Conservation (phyloP, 129 eudicot genomes). For the Flaveria linearis region DNA sequence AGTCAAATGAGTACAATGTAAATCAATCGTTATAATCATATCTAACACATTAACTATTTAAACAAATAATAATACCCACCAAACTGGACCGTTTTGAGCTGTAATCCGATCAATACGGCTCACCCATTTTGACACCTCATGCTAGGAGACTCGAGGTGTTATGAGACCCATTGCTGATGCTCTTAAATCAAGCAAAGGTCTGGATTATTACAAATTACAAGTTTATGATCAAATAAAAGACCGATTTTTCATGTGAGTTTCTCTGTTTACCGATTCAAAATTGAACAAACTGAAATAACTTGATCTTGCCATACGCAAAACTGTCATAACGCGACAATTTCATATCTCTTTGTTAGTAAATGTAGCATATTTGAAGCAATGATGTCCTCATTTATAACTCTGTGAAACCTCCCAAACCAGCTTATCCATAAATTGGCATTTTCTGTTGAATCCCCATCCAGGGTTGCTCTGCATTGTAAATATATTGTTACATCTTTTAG, state of each 20-base stretch:
- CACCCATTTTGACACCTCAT: too few relatives aligned
- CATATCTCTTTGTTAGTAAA: neutral
- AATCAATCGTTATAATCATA: neutral
- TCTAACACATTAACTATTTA: too few relatives aligned
- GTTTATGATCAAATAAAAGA: conserved; percentile 18
- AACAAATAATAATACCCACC: too few relatives aligned
- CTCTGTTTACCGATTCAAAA: conserved; percentile 8
- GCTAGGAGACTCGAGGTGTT: neutral
- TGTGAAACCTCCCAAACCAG: conserved; percentile 66
- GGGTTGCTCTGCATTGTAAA: conserved; percentile 83
- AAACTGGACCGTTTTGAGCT: too few relatives aligned
- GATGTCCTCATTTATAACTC: conserved; percentile 52
- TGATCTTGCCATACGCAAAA: conserved; percentile 4
- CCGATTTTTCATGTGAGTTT: neutral
- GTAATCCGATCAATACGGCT: too few relatives aligned
- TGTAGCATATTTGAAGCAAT: conserved; percentile 9
- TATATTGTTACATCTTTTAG: conserved; percentile 5
- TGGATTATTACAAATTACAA: conserved; percentile 30
- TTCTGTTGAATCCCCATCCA: conserved; percentile 90
- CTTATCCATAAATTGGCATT: conserved; percentile 91
- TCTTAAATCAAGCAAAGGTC: conserved; percentile 30
- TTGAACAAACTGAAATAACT: conserved; percentile 6
- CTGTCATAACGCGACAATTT: neutral
- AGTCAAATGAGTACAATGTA: too few relatives aligned
- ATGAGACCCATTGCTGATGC: neutral